Percentiles rank a stretch among this genome's conserved stretches.
These are phyloP conservation scores for Porogramme epimiltina DNA, from an alignment of 1,284 basidiomycete species.

Conservation along the genomic window DNA sequence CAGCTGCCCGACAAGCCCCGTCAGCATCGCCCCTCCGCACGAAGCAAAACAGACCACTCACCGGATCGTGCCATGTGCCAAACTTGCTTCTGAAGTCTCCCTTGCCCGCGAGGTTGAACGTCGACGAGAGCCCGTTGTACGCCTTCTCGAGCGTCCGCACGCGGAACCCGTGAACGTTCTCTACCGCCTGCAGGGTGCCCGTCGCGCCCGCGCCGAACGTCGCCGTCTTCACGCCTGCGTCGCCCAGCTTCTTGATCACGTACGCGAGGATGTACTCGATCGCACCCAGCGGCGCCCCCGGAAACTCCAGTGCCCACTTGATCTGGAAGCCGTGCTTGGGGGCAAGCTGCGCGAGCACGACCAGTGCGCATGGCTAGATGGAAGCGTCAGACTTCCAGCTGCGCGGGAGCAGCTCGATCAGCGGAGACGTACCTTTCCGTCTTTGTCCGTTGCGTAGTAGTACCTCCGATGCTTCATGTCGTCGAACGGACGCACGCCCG, in stretches of 20 bases:
- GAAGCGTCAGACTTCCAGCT: not conserved
- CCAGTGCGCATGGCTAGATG: constrained; percentile 42
- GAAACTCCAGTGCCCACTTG: constrained; percentile 63
- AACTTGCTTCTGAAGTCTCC: constrained; percentile 48
- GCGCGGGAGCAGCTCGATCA: not conserved
- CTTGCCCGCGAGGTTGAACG: constrained; percentile 44
- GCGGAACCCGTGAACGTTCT: constrained; percentile 39
- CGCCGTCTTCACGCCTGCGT: constrained; percentile 42
- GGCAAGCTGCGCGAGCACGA: constrained; percentile 56
- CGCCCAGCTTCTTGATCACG: constrained; percentile 47
- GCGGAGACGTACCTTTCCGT: constrained; percentile 35
- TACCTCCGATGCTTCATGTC: constrained; percentile 55
- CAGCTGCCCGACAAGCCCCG: constrained; percentile 18
- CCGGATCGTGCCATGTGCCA: constrained; percentile 38
- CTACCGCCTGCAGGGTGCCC: constrained; percentile 35
- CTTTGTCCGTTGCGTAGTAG: constrained; percentile 49
- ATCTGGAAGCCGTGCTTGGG: constrained; percentile 54
- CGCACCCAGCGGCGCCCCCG: constrained; percentile 51
- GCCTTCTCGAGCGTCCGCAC: constrained; percentile 47
- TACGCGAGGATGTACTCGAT: constrained; percentile 47
- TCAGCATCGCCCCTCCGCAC: constrained; percentile 7
- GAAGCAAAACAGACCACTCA: constrained; percentile 19
- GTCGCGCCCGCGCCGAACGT: constrained; percentile 52
- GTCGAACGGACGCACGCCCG: constrained; percentile 53
- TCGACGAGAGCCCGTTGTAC: constrained; percentile 44